These are phyloP conservation scores for Russula abietina DNA, from an alignment of 768 basidiomycete genomes.

Conservation along the genomic window DNA sequence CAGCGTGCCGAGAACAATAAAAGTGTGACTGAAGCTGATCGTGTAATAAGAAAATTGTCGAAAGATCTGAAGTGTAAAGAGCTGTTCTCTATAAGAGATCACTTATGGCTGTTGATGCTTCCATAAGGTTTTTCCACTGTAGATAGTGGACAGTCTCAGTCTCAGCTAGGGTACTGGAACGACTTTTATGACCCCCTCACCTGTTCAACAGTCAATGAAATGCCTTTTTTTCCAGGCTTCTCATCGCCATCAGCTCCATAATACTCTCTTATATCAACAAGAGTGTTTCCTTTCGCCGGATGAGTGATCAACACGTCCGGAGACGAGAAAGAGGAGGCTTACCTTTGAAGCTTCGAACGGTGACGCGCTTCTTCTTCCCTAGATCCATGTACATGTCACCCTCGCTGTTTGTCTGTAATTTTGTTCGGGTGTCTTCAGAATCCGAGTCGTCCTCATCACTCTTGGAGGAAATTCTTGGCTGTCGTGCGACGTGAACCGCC, in stretches of 20 bases:
- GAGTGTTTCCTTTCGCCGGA: slow-evolving; percentile 38
- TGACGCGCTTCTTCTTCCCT: slow-evolving; percentile 66
- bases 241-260: slow-evolving; percentile 48
- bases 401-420: slow-evolving; percentile 28
- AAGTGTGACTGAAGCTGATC: background rate
- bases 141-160: too few species aligned
- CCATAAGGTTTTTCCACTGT: slow-evolving; percentile 21
- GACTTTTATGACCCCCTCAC: slow-evolving; percentile 32
- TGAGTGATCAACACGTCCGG: background rate
- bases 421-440: background rate
- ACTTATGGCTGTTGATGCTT: slow-evolving; percentile 11
- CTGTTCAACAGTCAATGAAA: slow-evolving; percentile 60
- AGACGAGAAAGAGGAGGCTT: slow-evolving; percentile 29
- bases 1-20: background rate
- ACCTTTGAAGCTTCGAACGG: slow-evolving; percentile 49
- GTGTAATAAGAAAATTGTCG: background rate
- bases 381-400: slow-evolving; percentile 56
- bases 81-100: slow-evolving; percentile 7
- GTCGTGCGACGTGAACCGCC: too few species aligned
- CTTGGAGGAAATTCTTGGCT: slow-evolving; percentile 9
- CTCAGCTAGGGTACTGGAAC: background rate
- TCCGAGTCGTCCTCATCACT: background rate
- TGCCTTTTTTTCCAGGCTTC: slow-evolving; percentile 80
- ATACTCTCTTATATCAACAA: slow-evolving; percentile 73
- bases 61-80: background rate